Evolutionary conservation across 2,329 filamentous ascomycete species (phyloP).

Genomic region (Lojkania enalia): DNA sequence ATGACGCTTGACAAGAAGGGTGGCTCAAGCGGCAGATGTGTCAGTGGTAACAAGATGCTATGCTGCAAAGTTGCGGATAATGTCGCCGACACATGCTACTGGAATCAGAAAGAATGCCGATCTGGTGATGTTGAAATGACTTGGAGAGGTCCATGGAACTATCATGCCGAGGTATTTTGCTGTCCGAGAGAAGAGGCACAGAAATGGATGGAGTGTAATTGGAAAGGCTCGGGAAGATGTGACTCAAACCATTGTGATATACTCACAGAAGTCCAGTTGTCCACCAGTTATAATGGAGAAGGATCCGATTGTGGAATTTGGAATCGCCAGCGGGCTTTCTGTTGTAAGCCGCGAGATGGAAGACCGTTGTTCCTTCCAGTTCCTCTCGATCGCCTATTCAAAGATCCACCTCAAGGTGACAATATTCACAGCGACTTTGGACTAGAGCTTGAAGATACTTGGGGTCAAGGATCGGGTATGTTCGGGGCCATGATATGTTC

Average conservation of each 20-base stretch:
- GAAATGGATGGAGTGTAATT: constrained; percentile 41
- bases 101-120: constrained; percentile 15
- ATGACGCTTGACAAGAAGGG: constrained; percentile 26
- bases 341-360: constrained; percentile 35
- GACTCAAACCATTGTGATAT: constrained; percentile 40
- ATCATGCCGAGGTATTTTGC: constrained; percentile 28
- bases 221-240: constrained; percentile 42
- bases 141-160: constrained; percentile 8
- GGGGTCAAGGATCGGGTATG: neutral
- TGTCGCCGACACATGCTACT: constrained; percentile 27
- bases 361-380: constrained; percentile 43
- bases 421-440: constrained; percentile 22
- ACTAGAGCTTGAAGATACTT: neutral
- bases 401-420: constrained; percentile 36
- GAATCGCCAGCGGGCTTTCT: constrained; percentile 33
- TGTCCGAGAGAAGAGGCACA: constrained; percentile 29
- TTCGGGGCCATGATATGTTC: neutral
- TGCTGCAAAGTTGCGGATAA: constrained; percentile 32
- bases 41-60: constrained; percentile 30
- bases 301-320: constrained; percentile 18
- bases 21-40: constrained; percentile 25
- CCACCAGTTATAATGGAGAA: constrained; percentile 16
- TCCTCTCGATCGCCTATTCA: constrained; percentile 43
- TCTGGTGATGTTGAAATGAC: constrained; percentile 12
- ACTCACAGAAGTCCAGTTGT: constrained; percentile 29